A percentile compares a stretch with the other conserved stretches of the same genome.
phyloP scores from a whole-genome alignment of 2,329 filamentous ascomycete genomes.

The Sporothrix humicola region DNA sequence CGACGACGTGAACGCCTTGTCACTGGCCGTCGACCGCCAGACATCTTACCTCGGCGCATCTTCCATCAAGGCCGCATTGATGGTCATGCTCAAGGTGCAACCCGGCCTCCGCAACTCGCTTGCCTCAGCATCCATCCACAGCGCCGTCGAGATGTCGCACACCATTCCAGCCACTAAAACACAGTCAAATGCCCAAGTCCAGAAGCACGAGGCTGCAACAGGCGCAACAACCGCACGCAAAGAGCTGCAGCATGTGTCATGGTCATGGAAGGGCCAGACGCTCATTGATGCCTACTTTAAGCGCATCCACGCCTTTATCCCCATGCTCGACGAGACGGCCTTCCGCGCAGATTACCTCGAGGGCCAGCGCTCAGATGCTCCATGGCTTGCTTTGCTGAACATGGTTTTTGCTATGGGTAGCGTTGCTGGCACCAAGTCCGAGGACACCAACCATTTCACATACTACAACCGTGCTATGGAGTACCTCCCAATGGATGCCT shows the following conservation, averaged over 20 bases:
- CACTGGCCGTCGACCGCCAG: slow-evolving; percentile 63
- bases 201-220: not conserved
- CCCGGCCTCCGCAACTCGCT: slow-evolving; percentile 54
- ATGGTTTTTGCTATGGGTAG: slow-evolving; percentile 79
- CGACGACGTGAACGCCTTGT: slow-evolving; percentile 74
- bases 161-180: slow-evolving; percentile 53
- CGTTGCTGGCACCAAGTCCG: slow-evolving; percentile 67
- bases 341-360: slow-evolving; percentile 70
- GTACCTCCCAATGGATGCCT: slow-evolving; percentile 68
- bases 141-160: slow-evolving; percentile 54
- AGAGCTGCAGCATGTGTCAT: slow-evolving; percentile 55
- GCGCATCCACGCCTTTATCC: slow-evolving; percentile 72
- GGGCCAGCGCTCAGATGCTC: slow-evolving; percentile 66
- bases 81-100: slow-evolving; percentile 69
- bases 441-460: slow-evolving; percentile 70
- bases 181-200: slow-evolving; percentile 47
- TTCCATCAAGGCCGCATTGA: slow-evolving; percentile 74
- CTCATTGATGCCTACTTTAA: slow-evolving; percentile 79
- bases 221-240: slow-evolving; percentile 41
- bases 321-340: slow-evolving; percentile 73
- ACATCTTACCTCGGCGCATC: slow-evolving; percentile 73
- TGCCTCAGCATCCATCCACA: slow-evolving; percentile 53
- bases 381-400: slow-evolving; percentile 75
- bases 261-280: slow-evolving; percentile 69
- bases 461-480: slow-evolving; percentile 73